Evolutionary conservation across 306 rosid genomes (phyloP).

Genomic region (Gastrolobium villosum): DNA sequence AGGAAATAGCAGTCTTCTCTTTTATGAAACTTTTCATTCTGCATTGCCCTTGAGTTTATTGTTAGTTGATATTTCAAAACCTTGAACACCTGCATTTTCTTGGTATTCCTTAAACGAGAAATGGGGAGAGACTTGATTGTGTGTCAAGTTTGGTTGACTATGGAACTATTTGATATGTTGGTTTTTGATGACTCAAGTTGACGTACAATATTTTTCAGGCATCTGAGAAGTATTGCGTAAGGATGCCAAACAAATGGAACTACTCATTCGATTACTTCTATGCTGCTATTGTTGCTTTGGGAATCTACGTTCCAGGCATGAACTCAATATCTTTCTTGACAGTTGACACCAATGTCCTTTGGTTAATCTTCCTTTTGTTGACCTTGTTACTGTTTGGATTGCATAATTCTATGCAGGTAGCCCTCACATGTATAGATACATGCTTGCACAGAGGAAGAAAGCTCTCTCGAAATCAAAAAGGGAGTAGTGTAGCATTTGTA

Average conservation of each 20-base stretch:
- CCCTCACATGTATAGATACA: conserved; percentile 74
- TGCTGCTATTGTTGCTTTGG: conserved; percentile 58
- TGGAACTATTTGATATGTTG: conserved; percentile 25
- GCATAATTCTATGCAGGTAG: conserved; percentile 62
- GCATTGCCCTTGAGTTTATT: conserved; percentile 11
- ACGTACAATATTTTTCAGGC: conserved; percentile 54
- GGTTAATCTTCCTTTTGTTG: background rate
- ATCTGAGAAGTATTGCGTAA: conserved; percentile 72
- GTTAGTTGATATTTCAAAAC: conserved; percentile 25
- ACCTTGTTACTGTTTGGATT: conserved; percentile 34
- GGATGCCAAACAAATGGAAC: conserved; percentile 95
- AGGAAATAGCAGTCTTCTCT: background rate
- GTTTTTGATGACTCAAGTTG: conserved; percentile 31
- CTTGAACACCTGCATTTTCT: background rate
- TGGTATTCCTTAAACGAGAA: background rate
- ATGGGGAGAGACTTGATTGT: conserved; percentile 4
- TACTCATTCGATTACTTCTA: conserved; percentile 77
- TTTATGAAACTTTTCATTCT: background rate
- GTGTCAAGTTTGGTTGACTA: background rate
- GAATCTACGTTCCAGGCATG: conserved; percentile 77
- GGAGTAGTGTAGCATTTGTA: conserved; percentile 51
- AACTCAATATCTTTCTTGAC: conserved; percentile 35
- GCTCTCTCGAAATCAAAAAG: conserved; percentile 69
- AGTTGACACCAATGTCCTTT: background rate
- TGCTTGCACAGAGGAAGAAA: conserved; percentile 80